Percentiles rank a stretch among this genome's conserved stretches.
phyloP scores from a whole-genome alignment of 192 early-diverging fungal genomes.

The Endogone sp. region DNA sequence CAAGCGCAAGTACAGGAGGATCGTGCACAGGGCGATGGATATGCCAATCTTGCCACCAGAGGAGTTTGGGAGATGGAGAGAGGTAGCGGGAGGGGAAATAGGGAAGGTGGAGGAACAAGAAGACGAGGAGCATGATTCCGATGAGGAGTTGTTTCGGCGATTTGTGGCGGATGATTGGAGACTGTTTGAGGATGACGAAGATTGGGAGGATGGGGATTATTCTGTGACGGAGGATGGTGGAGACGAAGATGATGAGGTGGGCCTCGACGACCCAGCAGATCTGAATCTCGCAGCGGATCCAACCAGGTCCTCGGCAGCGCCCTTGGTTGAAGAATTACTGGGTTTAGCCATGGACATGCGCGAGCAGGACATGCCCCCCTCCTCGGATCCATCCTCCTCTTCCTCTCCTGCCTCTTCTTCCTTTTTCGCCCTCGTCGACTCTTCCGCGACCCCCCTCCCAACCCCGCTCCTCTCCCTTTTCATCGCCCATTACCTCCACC shows the following conservation, averaged over 20 bases:
- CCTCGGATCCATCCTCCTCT: neutral
- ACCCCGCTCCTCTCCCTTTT: neutral
- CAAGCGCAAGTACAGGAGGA: neutral
- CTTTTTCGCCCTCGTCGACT: neutral
- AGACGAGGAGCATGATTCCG: neutral
- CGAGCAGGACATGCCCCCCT: neutral
- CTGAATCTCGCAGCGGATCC: neutral
- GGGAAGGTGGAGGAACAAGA: neutral
- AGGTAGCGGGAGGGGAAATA: neutral
- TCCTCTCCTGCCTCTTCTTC: slow-evolving; percentile 1
- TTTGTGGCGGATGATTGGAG: neutral
- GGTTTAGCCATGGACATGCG: neutral
- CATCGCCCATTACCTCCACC: neutral
- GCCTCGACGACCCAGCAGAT: neutral
- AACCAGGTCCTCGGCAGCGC: neutral
- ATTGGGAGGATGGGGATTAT: neutral
- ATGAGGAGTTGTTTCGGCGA: neutral
- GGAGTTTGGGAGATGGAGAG: neutral
- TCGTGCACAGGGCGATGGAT: neutral
- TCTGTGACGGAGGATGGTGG: neutral
- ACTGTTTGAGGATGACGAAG: neutral
- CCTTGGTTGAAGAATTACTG: neutral
- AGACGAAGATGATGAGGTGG: neutral
- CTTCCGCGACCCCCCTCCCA: neutral
- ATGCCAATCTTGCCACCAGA: neutral